Percentiles rank a stretch among this genome's conserved stretches.
Conservation (phyloP, 495 filamentous ascomycete genomes). For the Podospora sp. region DNA sequence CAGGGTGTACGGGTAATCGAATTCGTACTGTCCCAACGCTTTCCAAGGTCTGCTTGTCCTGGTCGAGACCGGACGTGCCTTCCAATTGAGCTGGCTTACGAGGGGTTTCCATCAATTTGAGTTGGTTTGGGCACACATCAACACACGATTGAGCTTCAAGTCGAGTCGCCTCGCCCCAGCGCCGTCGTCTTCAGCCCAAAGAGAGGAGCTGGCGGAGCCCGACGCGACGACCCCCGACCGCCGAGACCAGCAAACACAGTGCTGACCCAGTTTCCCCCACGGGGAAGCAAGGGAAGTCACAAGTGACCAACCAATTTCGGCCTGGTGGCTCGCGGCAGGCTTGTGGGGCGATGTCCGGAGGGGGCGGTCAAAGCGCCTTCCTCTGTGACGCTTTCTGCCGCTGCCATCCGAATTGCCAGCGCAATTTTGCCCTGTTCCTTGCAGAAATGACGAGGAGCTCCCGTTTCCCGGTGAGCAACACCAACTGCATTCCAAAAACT, state of each 20-base stretch:
- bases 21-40: background rate
- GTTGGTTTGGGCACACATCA: background rate
- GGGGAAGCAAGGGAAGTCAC: background rate
- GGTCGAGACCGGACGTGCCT: background rate
- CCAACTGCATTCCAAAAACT: background rate
- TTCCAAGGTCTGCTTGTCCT: background rate
- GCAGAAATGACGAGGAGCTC: background rate
- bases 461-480: background rate
- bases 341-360: background rate
- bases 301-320: slow-evolving; percentile 1
- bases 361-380: background rate
- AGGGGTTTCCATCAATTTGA: background rate
- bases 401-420: background rate
- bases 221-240: background rate
- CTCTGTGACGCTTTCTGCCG: background rate
- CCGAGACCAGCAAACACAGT: background rate
- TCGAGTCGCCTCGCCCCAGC: background rate
- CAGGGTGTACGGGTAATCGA: background rate
- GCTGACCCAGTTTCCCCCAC: background rate
- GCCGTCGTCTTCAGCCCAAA: background rate
- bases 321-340: background rate
- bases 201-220: background rate
- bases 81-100: background rate
- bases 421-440: background rate
- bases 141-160: background rate